Evolutionary conservation across 805 yeast genomes (phyloP).

Genomic region (Zygoascus biomembranicola): DNA sequence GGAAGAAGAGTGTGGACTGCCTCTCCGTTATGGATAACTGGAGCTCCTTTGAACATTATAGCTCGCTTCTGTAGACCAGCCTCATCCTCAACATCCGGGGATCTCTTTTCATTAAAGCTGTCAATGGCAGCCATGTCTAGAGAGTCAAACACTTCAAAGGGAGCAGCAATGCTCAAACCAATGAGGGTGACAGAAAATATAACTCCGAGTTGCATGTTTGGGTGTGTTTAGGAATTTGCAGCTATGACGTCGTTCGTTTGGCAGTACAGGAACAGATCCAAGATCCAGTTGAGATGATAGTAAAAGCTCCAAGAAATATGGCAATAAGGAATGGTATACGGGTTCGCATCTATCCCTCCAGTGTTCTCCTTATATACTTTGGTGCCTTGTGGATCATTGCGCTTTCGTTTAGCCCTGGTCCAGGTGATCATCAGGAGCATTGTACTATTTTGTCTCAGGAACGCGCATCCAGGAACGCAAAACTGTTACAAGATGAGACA

Average conservation of each 20-base stretch:
- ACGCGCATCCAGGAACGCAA: neutral
- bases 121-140: neutral
- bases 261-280: too few species aligned
- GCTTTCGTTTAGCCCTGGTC: neutral
- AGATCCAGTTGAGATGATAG: too few species aligned
- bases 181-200: neutral
- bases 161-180: neutral
- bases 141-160: neutral
- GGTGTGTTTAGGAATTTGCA: too few species aligned
- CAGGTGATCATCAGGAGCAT: neutral
- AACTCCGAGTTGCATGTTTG: neutral
- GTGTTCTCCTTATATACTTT: too few species aligned
- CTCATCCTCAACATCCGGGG: neutral
- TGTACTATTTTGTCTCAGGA: neutral
- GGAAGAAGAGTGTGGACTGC: neutral
- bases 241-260: too few species aligned
- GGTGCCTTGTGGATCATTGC: too few species aligned
- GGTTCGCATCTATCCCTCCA: too few species aligned
- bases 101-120: neutral
- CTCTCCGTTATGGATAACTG: neutral
- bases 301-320: too few species aligned
- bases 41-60: neutral
- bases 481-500: neutral
- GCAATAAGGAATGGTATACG: too few species aligned
- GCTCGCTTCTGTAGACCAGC: neutral